phyloP scores from a whole-genome alignment of 768 basidiomycete genomes.

The Paxillus ammoniavirescens region DNA sequence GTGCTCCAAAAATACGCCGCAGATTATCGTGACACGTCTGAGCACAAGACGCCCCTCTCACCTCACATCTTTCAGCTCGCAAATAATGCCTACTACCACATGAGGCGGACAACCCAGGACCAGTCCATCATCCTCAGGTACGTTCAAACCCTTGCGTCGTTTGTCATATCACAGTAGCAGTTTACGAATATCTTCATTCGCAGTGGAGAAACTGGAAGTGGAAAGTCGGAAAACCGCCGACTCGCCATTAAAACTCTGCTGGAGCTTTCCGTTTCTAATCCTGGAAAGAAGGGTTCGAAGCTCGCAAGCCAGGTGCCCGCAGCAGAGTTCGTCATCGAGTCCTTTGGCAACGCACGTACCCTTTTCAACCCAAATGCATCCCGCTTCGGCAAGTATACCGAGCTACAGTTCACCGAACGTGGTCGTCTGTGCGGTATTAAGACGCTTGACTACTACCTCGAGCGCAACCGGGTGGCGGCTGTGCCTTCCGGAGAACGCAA shows the following conservation, averaged over 20 bases:
- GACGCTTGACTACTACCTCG: conserved; percentile 95
- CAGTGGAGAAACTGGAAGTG: conserved; percentile 91
- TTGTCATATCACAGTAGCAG: no score
- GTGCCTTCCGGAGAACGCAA: conserved; percentile 91
- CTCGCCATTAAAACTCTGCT: conserved; percentile 90
- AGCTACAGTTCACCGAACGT: conserved; percentile 93
- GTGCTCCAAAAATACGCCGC: conserved; percentile 82
- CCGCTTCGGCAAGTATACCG: conserved; percentile 96
- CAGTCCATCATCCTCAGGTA: conserved; percentile 87
- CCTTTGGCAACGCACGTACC: conserved; percentile 91
- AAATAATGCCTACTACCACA: conserved; percentile 92
- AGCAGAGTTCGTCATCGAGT: conserved; percentile 92
- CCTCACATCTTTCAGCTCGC: conserved; percentile 94
- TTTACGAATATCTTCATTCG: conserved; percentile 3
- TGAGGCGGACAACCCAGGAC: conserved; percentile 91
- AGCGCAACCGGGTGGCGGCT: conserved; percentile 84
- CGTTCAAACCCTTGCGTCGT: conserved; percentile 22
- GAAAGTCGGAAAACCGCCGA: conserved; percentile 89
- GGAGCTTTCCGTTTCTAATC: conserved; percentile 84
- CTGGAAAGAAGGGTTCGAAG: conserved; percentile 93
- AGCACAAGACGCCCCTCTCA: conserved; percentile 56
- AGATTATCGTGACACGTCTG: conserved; percentile 76
- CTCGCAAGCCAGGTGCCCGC: conserved; percentile 84
- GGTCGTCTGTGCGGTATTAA: conserved; percentile 89
- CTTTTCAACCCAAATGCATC: conserved; percentile 94